Evolutionary conservation across 2,329 filamentous ascomycete genomes (phyloP), one percentile per base, ranked within the genome.

Genomic region (Pyricularia grisea): DNA sequence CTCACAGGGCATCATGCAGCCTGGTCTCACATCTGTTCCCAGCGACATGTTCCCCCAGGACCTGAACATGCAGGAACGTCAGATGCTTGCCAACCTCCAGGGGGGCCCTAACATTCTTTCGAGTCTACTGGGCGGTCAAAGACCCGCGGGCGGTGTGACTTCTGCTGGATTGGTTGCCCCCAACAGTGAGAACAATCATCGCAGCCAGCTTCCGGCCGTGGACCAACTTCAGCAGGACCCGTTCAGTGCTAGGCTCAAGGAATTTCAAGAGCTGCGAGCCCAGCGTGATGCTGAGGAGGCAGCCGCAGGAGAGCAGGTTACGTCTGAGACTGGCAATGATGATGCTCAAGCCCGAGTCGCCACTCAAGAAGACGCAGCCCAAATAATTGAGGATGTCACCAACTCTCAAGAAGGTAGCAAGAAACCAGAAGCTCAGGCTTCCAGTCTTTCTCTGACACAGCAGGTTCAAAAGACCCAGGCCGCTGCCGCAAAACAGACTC

Each of bases 251-350:
- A 89, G 94, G 65, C 83, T 97, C 25, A 88, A 91, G 73, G 90
- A 97, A 76, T 97, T 97, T 76, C 88, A 96, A 74, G 87, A 90
- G 33, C 81, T 95, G 67, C 87, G 92, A 73, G 86, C 90, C n/a
- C 87, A 92, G 75, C 87, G 90, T 70, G 92, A 94, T 70, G 82
- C 84, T 20, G 81, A 84, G 67, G 78, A 81, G 69, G 25, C 64
- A 30, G 77, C 78, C 20, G 74, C 76, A 33, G 74, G 76, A n/a
- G 73, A 72, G 7, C 71, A 70, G 2, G 72, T 70, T 20, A 70
- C 73, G 10, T 72, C 72, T 11, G 72, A 73, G 4, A 67, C 71
- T 28, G 69, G 70, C 10, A 70, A 72, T 25, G 72, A 74, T 11
- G 67, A 70, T 27, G 6, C 25, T n/a, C 12, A 58, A 17, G 6